Conservation (phyloP, 2,329 filamentous ascomycete genomes). For the Microcera coccophila region DNA sequence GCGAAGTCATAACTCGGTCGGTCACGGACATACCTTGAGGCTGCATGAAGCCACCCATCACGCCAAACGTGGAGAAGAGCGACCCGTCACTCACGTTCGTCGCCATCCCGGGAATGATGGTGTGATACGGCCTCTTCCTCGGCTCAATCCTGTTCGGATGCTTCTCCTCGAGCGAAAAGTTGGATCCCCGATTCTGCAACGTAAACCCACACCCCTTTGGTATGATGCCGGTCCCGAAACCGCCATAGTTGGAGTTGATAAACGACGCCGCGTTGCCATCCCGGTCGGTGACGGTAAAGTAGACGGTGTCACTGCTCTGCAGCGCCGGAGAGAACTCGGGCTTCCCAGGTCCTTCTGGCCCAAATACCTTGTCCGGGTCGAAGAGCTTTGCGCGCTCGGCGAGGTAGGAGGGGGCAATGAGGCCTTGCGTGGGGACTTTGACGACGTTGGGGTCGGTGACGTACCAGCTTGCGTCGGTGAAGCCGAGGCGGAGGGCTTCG, state of each 20-base stretch:
- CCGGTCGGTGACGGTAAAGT: slow-evolving; percentile 79
- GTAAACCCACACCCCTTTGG: slow-evolving; percentile 86
- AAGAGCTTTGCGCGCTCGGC: slow-evolving; percentile 62
- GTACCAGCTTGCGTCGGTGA: slow-evolving; percentile 87
- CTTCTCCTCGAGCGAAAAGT: slow-evolving; percentile 66
- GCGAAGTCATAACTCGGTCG: not conserved
- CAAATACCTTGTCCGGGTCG: slow-evolving; percentile 55
- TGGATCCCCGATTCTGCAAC: slow-evolving; percentile 86
- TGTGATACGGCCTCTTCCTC: slow-evolving; percentile 89
- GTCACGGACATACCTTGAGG: slow-evolving; percentile 62
- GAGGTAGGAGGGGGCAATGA: slow-evolving; percentile 73
- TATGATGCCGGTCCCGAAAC: slow-evolving; percentile 84
- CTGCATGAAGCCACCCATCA: slow-evolving; percentile 99
- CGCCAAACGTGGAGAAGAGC: slow-evolving; percentile 83
- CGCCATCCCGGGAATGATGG: slow-evolving; percentile 89
- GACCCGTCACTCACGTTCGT: slow-evolving; percentile 71
- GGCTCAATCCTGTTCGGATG: slow-evolving; percentile 82
- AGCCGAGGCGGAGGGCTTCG: slow-evolving; percentile 82
- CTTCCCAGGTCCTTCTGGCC: slow-evolving; percentile 60
- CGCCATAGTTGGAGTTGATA: slow-evolving; percentile 92
- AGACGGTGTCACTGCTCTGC: slow-evolving; percentile 86
- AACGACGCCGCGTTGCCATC: slow-evolving; percentile 89
- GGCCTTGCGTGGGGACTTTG: slow-evolving; percentile 63
- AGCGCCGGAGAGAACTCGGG: slow-evolving; percentile 66
- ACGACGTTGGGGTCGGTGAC: slow-evolving; percentile 75